Conservation (phyloP, 1,284 basidiomycete genomes). For the Amylostereum chailletii region DNA sequence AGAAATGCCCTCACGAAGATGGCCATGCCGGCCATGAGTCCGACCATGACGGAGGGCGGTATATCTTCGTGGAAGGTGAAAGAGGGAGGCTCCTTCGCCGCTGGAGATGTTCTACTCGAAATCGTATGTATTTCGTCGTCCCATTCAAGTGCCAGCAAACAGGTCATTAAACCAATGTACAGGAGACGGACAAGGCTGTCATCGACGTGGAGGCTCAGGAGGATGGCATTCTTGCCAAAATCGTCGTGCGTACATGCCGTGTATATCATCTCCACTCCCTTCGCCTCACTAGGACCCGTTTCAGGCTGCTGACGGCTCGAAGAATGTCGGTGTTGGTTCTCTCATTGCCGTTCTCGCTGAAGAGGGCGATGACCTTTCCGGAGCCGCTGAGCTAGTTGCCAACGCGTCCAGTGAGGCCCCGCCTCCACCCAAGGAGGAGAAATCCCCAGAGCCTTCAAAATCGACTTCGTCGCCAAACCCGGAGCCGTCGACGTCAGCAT, state of each 20-base stretch:
- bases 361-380: constrained; percentile 89
- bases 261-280: neutral
- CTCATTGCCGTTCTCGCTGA: constrained; percentile 89
- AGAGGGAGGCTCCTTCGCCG: constrained; percentile 85
- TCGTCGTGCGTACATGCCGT: constrained; percentile 41
- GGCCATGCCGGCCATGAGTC: constrained; percentile 98
- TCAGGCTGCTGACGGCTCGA: constrained; percentile 77
- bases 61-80: constrained; percentile 97
- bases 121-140: constrained; percentile 52
- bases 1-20: constrained; percentile 81
- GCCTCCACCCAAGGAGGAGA: constrained; percentile 27
- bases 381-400: constrained; percentile 70
- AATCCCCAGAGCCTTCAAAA: constrained; percentile 25
- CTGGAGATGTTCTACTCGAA: constrained; percentile 90
- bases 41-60: constrained; percentile 99
- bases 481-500: constrained; percentile 21
- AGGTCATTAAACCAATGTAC: constrained; percentile 11
- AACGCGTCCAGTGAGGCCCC: constrained; percentile 40
- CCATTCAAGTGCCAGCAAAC: constrained; percentile 9
- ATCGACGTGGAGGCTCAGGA: constrained; percentile 99
- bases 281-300: constrained; percentile 1
- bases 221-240: constrained; percentile 93
- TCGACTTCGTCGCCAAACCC: constrained; percentile 28
- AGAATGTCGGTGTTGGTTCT: constrained; percentile 80
- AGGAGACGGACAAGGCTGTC: constrained; percentile 99